Evolutionary conservation across 495 filamentous ascomycete species (phyloP), one percentile per base, ranked within the genome.

Genomic region (Penicillium odoratum): DNA sequence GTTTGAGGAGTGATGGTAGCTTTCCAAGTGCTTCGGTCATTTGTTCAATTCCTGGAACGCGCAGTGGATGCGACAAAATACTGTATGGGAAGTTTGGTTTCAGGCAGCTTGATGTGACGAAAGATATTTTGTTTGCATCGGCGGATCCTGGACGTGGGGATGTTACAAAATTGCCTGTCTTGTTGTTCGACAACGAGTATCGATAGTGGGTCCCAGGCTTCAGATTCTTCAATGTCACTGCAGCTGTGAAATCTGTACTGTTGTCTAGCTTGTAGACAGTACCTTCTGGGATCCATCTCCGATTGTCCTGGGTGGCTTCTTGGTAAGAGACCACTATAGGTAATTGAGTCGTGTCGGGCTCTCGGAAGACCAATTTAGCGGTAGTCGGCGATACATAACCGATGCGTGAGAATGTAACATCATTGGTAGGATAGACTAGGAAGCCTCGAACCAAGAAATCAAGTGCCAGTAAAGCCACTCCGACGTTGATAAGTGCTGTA

Each of bases 61-160:
- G 80, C 3, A 98, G 77, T 1, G 93, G 88, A 69, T 98, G 92
- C 25, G 87, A 80, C 10, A 92, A 72, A 0, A 91, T 85, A 53
- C 81, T 88, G 72, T 98, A 98, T 0, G 94, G 94, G 55, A 98
- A 90, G 28, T 89, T 85, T 5, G 89, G 84, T 67, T 96, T 93
- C 66, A 98, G 86, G 71, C 94, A 98, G 56, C 89, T 94, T 5
- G 89, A 90, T 5, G 93, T 92, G 4, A 98, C 70, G 69, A 98
- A 98, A 5, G 89, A 93, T 53, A 96, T 92, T 40, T 80, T 80
- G 6, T 80, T 81, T 45, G 80, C 81, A n/a, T 81, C 78, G 0
- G 79, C 66, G 1, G 83, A 81, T 6, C 91, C 91, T 4, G 64
- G 71, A 6, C 81, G 77, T 29, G 93, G 89, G 0, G 89, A 81